phyloP scores from a whole-genome alignment of 2,329 filamentous ascomycete genomes.

The Exophiala dermatitidis region DNA sequence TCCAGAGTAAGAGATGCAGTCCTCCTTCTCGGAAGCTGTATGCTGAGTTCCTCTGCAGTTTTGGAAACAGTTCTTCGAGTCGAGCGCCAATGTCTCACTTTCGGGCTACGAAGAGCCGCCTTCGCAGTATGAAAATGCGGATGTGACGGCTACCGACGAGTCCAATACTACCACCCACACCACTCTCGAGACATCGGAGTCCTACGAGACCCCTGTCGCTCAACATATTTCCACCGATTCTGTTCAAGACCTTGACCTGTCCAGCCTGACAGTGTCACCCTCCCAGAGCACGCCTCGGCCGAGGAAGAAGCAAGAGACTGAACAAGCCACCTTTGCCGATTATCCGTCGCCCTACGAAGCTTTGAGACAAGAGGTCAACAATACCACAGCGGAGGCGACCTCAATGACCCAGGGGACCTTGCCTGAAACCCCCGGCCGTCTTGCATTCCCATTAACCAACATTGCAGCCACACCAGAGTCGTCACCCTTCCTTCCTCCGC shows the following conservation, averaged over 20 bases:
- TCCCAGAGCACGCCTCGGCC: constrained; percentile 44
- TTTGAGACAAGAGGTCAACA: constrained; percentile 57
- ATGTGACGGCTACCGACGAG: constrained; percentile 48
- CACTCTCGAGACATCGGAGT: constrained; percentile 37
- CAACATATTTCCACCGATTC: constrained; percentile 29
- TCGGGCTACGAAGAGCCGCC: constrained; percentile 85
- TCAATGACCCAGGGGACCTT: constrained; percentile 31
- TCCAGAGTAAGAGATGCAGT: constrained; percentile 60
- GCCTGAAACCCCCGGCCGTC: constrained; percentile 25
- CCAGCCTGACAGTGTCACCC: constrained; percentile 37
- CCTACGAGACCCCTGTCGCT: constrained; percentile 38
- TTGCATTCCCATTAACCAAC: constrained; percentile 30
- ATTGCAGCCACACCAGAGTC: constrained; percentile 58
- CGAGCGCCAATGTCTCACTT: constrained; percentile 91
- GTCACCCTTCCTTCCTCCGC: constrained; percentile 48
- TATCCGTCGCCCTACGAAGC: constrained; percentile 71
- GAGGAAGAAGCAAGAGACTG: constrained; percentile 30
- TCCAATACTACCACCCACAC: constrained; percentile 49
- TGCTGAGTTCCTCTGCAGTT: constrained; percentile 53
- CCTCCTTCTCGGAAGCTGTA: background rate
- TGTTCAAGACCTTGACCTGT: constrained; percentile 42
- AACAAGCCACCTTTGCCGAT: constrained; percentile 47
- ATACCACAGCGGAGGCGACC: constrained; percentile 37
- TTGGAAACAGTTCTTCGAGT: constrained; percentile 99
- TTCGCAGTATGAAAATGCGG: constrained; percentile 48